phyloP scores from a whole-genome alignment of 2,329 filamentous ascomycete genomes.

The Drechslerella coelobrocha region DNA sequence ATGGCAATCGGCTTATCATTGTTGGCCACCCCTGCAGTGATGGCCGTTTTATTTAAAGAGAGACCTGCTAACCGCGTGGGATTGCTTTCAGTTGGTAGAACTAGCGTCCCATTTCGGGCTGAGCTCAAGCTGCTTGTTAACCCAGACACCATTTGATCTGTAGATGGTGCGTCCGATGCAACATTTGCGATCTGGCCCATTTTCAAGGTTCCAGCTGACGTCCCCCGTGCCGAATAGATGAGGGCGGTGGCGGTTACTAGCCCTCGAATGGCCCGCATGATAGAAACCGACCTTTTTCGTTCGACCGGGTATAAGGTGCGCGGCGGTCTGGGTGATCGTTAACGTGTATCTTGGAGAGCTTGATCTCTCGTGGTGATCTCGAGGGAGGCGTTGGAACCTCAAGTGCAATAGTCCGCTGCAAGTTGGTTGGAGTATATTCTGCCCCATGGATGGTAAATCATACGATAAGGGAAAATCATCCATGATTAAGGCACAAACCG shows the following conservation, averaged over 20 bases:
- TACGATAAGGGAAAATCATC: conserved; percentile 10
- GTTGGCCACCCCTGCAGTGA: neutral
- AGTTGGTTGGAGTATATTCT: conserved; percentile 24
- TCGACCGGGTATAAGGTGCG: neutral
- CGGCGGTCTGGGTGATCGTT: conserved; percentile 7
- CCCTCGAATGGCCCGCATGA: conserved; percentile 21
- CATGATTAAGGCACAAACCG: conserved; percentile 5
- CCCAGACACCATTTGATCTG: neutral
- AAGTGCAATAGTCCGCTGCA: conserved; percentile 4
- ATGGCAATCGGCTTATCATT: neutral
- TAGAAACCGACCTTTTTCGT: conserved; percentile 6
- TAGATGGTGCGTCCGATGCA: neutral
- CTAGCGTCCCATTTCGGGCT: neutral
- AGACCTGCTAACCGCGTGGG: neutral
- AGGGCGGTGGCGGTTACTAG: conserved; percentile 16
- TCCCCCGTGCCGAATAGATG: conserved; percentile 10
- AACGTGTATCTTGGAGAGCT: neutral
- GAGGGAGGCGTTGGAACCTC: neutral
- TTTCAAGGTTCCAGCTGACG: conserved; percentile 11
- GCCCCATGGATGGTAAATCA: conserved; percentile 18
- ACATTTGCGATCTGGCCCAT: neutral
- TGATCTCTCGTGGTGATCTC: conserved; percentile 17
- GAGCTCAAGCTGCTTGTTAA: neutral
- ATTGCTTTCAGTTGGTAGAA: neutral
- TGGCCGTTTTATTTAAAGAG: neutral